Base-by-base conservation (phyloP, 805 yeast genomes). In the Lipomyces anomalus region DNA sequence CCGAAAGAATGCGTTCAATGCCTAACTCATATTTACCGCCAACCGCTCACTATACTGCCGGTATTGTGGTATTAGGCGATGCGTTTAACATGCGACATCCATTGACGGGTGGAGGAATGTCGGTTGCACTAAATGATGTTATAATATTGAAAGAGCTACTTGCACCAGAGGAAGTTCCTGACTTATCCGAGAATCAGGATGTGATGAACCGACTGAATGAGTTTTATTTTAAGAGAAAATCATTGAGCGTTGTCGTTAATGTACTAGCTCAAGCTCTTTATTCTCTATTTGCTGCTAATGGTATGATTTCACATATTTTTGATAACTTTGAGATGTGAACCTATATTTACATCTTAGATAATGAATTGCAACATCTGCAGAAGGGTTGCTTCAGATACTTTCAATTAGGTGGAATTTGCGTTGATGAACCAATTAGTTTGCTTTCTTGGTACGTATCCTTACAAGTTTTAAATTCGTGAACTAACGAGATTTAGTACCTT, bases 81-180 rank as follows among this genome's bases (percentile, higher is more conserved):
- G 85, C 98, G 1, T 72, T 89, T 57, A 92, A 92, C 65, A 92
- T 92, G 97, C 76, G 98, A 63, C 98, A 92, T 64, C 98, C 98
- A 22, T 75, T 92, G 50, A 92, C 97, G 1, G 98, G 98, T 43
- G 98, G 98, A 53, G 98, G 98, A 50, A 92, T 92, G 98, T 88
- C 97, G 22, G 98, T 92, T 35, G 97, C 96, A 1, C 70, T 92
- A 49, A 84, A 80, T 61, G 98, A 92, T 65, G 84, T 86, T 3
- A 82, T 75, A 0, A 62, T 84, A 28, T 71, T 88, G 38, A 78
- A 84, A 17, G 73, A 75, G 55, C 66, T 84, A 33, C 70, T 92
- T 42, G 70, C 77, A 6, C 76, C 82, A 44, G 58, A 73, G 42
- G 21, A 68, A 1, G 75, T 79, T 9, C 73, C 72, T 4, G 77